These are phyloP conservation scores for Lignosus rhinocerotis DNA, from an alignment of 1,284 basidiomycete species.

Conservation along the genomic window DNA sequence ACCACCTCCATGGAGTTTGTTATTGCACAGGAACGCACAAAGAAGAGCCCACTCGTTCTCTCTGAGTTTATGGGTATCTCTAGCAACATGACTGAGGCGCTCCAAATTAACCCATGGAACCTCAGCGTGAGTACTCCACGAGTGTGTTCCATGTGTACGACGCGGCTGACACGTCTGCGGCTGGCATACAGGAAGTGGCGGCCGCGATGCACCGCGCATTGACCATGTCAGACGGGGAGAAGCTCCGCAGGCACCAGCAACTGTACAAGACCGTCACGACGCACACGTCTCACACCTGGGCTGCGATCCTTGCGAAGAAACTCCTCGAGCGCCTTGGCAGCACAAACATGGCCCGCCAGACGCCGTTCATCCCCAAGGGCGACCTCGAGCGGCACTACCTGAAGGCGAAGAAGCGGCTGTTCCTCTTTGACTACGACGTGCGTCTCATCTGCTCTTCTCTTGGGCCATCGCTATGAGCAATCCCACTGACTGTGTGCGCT, in stretches of 20 bases:
- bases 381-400: slow-evolving; percentile 69
- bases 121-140: slow-evolving; percentile 59
- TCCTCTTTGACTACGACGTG: slow-evolving; percentile 97
- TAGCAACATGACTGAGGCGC: slow-evolving; percentile 80
- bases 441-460: slow-evolving; percentile 33
- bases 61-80: slow-evolving; percentile 99
- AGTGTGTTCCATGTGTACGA: neutral
- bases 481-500: neutral
- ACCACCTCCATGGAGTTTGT: slow-evolving; percentile 99
- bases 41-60: slow-evolving; percentile 85
- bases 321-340: slow-evolving; percentile 81
- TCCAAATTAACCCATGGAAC: slow-evolving; percentile 90
- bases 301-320: slow-evolving; percentile 86
- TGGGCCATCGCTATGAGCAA: neutral
- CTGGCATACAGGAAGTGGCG: slow-evolving; percentile 72
- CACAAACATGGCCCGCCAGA: slow-evolving; percentile 84
- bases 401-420: slow-evolving; percentile 78
- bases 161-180: slow-evolving; percentile 11
- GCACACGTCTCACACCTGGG: slow-evolving; percentile 97
- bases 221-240: slow-evolving; percentile 80
- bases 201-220: slow-evolving; percentile 93
- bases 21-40: slow-evolving; percentile 85
- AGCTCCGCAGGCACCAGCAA: slow-evolving; percentile 72
- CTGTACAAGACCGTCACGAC: slow-evolving; percentile 88
- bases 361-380: slow-evolving; percentile 78